phyloP scores from a whole-genome alignment of 139 green algal species.

The Mesotaenium endlicherianum region DNA sequence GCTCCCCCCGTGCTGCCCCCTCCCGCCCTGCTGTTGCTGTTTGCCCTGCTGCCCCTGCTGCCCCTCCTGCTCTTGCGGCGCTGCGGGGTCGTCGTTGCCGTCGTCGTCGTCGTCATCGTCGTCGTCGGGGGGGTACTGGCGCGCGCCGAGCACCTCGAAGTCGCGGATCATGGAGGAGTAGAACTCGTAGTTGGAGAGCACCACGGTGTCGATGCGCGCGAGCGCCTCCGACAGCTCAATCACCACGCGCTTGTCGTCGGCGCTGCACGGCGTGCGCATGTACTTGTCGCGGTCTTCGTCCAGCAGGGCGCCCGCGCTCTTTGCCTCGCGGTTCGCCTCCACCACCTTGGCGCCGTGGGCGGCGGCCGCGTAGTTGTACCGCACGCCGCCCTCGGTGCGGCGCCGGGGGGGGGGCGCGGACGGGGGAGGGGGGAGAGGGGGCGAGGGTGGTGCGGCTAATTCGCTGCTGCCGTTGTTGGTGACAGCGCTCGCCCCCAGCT shows the following conservation, averaged over 20 bases:
- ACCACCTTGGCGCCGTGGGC: conserved; percentile 44
- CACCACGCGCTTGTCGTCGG: conserved; percentile 55
- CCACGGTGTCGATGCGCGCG: conserved; percentile 50
- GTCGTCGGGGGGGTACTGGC: conserved; percentile 48
- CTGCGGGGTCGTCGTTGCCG: too few relatives aligned
- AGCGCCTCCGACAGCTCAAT: conserved; percentile 57
- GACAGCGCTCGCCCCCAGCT: background rate
- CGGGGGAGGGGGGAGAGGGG: background rate
- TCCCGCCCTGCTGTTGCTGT: too few relatives aligned
- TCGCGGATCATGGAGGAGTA: conserved; percentile 49
- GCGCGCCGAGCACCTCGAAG: conserved; percentile 51
- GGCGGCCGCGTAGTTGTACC: conserved; percentile 42
- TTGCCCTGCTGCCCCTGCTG: too few relatives aligned
- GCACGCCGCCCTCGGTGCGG: background rate
- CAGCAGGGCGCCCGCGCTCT: conserved; percentile 33
- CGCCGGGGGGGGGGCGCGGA: background rate
- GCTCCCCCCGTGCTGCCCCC: too few relatives aligned
- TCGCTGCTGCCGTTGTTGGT: too few relatives aligned
- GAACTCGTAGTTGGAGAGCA: conserved; percentile 61
- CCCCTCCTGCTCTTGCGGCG: too few relatives aligned
- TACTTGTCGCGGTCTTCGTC: conserved; percentile 59
- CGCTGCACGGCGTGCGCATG: conserved; percentile 50
- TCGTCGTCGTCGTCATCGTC: too few relatives aligned
- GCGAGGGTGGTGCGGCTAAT: too few relatives aligned
- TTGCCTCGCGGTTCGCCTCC: conserved; percentile 42